Evolutionary conservation across 257 asterid species (phyloP).

Genomic region (Leptodermis oblonga): DNA sequence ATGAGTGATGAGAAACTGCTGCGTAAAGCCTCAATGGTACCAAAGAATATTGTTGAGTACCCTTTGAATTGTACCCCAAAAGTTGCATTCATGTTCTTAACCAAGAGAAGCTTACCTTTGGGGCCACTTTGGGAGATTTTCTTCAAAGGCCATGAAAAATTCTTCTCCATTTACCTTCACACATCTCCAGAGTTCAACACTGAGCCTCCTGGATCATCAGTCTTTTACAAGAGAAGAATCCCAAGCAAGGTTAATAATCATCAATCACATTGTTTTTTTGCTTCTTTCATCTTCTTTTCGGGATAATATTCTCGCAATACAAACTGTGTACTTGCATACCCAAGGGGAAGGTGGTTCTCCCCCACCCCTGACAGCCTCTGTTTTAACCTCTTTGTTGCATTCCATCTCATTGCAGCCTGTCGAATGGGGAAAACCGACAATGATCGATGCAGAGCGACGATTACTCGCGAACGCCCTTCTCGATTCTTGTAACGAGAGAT

Average conservation of each 20-base stretch:
- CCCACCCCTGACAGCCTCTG: too few relatives aligned
- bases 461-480: conserved; percentile 73
- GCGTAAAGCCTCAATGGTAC: conserved; percentile 72
- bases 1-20: conserved; percentile 56
- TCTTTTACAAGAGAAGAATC: conserved; percentile 60
- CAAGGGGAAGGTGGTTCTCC: too few relatives aligned
- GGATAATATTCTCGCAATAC: too few relatives aligned
- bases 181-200: conserved; percentile 40
- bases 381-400: neutral
- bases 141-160: conserved; percentile 60
- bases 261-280: neutral
- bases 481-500: conserved; percentile 63
- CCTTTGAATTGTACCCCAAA: conserved; percentile 49
- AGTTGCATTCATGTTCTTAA: conserved; percentile 76
- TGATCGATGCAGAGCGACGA: conserved; percentile 74
- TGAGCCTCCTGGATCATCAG: conserved; percentile 50
- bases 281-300: neutral
- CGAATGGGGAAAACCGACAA: conserved; percentile 67
- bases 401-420: conserved; percentile 32
- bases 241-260: conserved; percentile 65
- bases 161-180: conserved; percentile 68
- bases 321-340: too few relatives aligned
- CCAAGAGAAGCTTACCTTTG: conserved; percentile 48
- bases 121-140: conserved; percentile 76
- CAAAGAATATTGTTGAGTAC: conserved; percentile 30